These are phyloP conservation scores for Trichosporon sp. DNA, from an alignment of 1,284 basidiomycete species.

Conservation along the genomic window DNA sequence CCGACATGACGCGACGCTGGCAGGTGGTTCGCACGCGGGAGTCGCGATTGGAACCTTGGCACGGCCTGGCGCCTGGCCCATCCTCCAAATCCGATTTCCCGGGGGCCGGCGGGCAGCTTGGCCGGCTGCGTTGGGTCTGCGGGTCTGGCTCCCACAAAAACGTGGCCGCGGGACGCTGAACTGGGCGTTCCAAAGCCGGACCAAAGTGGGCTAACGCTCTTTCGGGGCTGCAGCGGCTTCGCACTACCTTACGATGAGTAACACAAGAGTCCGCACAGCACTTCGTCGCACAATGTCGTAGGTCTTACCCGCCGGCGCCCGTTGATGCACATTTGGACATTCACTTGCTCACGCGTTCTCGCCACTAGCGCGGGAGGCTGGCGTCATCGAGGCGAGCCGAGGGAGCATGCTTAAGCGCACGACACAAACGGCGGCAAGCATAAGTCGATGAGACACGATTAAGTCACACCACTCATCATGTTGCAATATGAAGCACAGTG, in stretches of 20 bases:
- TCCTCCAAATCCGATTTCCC: neutral
- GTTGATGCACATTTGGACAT: neutral
- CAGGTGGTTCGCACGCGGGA: neutral
- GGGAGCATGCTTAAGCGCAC: neutral
- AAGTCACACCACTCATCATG: neutral
- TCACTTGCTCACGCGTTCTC: neutral
- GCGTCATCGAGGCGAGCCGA: neutral
- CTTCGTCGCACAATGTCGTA: too few species aligned
- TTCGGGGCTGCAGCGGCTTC: neutral
- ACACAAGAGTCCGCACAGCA: too few species aligned
- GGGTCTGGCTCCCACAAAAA: neutral
- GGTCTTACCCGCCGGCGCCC: too few species aligned
- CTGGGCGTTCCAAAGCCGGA: neutral
- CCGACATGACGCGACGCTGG: neutral
- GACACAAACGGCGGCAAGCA: neutral
- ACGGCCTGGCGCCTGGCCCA: neutral
- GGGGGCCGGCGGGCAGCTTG: too few species aligned
- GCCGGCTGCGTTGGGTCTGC: too few species aligned
- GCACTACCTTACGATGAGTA: neutral
- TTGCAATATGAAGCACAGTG: neutral
- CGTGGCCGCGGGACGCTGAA: neutral
- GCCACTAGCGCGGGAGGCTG: neutral
- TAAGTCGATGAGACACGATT: neutral
- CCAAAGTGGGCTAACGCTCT: neutral
- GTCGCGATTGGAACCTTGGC: neutral